phyloP scores from a whole-genome alignment of 2,329 filamentous ascomycete genomes.

The Diaporthe helianthi region DNA sequence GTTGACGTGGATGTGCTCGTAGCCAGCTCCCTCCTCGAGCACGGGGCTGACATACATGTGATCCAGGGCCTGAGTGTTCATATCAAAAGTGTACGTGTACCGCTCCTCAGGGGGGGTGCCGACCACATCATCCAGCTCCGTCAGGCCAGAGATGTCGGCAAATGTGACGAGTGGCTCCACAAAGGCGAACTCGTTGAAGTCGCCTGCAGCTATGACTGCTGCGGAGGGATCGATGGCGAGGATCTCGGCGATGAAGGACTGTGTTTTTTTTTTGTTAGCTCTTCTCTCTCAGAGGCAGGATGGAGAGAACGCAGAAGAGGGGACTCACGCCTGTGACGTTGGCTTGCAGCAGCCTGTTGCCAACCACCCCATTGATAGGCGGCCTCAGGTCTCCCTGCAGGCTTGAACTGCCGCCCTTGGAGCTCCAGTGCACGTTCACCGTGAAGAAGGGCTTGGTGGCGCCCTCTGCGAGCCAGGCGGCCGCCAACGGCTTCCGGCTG shows the following conservation, averaged over 20 bases:
- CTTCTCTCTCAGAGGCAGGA: background rate
- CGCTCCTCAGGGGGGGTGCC: slow-evolving; percentile 62
- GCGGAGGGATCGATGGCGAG: slow-evolving; percentile 63
- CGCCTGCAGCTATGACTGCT: slow-evolving; percentile 66
- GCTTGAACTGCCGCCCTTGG: slow-evolving; percentile 70
- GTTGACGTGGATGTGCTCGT: slow-evolving; percentile 75
- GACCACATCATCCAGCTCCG: slow-evolving; percentile 68
- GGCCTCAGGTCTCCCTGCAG: slow-evolving; percentile 71
- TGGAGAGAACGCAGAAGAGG: background rate
- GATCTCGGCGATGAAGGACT: slow-evolving; percentile 64
- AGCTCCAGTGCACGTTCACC: slow-evolving; percentile 73
- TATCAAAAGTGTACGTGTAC: slow-evolving; percentile 75
- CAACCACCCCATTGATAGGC: slow-evolving; percentile 70
- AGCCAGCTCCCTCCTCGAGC: slow-evolving; percentile 52
- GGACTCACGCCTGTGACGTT: slow-evolving; percentile 62
- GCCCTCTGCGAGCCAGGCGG: slow-evolving; percentile 67
- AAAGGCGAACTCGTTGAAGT: slow-evolving; percentile 77
- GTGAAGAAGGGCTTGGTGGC: slow-evolving; percentile 67
- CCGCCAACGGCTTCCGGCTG: slow-evolving; percentile 72
- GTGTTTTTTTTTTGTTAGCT: slow-evolving; percentile 32
- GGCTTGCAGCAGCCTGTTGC: slow-evolving; percentile 62
- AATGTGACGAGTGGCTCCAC: slow-evolving; percentile 66
- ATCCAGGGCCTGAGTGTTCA: slow-evolving; percentile 74
- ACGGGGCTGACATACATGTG: slow-evolving; percentile 71
- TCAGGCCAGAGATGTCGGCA: slow-evolving; percentile 57